Conservation (phyloP, 2,329 filamentous ascomycete genomes). For the Xylariaceae sp. region DNA sequence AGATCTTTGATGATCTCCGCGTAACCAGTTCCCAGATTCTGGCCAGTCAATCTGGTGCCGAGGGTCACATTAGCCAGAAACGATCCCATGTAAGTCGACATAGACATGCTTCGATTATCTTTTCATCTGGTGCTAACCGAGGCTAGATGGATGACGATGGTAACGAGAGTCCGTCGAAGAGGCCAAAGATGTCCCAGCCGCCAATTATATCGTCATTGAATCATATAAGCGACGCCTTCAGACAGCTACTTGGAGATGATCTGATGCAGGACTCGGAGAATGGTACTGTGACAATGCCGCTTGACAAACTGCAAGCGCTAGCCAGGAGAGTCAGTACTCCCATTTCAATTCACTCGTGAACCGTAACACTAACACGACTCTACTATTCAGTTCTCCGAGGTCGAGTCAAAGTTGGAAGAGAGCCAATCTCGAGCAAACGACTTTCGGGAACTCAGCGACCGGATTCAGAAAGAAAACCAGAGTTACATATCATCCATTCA, state of each 20-base stretch:
- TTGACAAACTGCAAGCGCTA: conserved; percentile 31
- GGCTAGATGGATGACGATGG: conserved; percentile 33
- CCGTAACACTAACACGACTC: conserved; percentile 13
- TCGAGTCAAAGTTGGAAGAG: conserved; percentile 35
- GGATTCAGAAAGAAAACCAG: conserved; percentile 42
- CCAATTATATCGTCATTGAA: conserved; percentile 26
- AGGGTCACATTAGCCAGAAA: conserved; percentile 35
- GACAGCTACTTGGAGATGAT: conserved; percentile 27
- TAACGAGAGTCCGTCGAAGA: conserved; percentile 30
- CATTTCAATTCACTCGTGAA: not conserved
- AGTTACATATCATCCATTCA: conserved; percentile 42
- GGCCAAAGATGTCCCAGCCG: conserved; percentile 29
- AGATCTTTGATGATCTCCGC: conserved; percentile 45
- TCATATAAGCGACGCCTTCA: conserved; percentile 32
- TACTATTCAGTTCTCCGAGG: conserved; percentile 31
- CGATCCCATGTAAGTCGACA: conserved; percentile 42
- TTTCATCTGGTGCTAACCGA: conserved; percentile 17
- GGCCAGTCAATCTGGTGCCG: conserved; percentile 29
- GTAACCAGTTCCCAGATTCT: conserved; percentile 33
- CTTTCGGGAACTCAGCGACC: conserved; percentile 39
- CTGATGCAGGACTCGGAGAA: conserved; percentile 19
- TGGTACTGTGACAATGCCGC: conserved; percentile 28
- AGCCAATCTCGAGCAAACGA: conserved; percentile 33
- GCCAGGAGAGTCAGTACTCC: conserved; percentile 27
- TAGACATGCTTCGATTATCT: not conserved